Conservation (phyloP, 106 monocot species). For the Acanthochlamys bracteata region DNA sequence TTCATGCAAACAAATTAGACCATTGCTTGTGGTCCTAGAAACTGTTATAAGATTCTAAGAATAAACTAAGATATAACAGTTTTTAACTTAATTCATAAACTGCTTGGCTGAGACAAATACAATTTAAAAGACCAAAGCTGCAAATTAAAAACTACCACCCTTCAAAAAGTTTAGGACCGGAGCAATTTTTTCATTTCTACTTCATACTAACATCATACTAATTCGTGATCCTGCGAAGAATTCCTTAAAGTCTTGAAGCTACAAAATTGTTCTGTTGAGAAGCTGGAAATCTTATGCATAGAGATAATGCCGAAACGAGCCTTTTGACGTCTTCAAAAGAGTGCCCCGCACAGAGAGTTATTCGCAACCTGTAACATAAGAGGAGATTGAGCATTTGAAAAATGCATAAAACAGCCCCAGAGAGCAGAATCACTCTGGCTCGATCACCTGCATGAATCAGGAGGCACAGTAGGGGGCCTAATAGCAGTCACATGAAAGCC, state of each 20-base stretch:
- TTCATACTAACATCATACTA: too few relatives aligned
- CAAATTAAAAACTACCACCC: background rate
- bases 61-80: too few relatives aligned
- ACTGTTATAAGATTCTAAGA: too few relatives aligned
- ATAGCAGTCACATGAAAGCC: conserved; percentile 87
- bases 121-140: background rate
- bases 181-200: too few relatives aligned
- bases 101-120: too few relatives aligned
- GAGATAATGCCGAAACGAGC: conserved; percentile 50
- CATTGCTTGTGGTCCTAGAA: too few relatives aligned
- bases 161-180: background rate
- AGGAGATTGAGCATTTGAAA: background rate
- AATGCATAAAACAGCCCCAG: too few relatives aligned
- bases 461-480: conserved; percentile 81
- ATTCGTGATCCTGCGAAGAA: background rate
- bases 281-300: conserved; percentile 17
- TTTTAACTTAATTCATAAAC: too few relatives aligned
- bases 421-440: background rate
- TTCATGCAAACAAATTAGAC: too few relatives aligned
- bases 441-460: conserved; percentile 77
- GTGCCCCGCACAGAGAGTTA: conserved; percentile 76
- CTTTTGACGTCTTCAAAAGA: conserved; percentile 58
- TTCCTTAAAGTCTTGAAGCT: conserved; percentile 27
- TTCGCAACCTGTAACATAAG: conserved; percentile 46
- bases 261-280: background rate